phyloP scores from a whole-genome alignment of 176 grass and related monocot species.

The Eragrostis nindensis region DNA sequence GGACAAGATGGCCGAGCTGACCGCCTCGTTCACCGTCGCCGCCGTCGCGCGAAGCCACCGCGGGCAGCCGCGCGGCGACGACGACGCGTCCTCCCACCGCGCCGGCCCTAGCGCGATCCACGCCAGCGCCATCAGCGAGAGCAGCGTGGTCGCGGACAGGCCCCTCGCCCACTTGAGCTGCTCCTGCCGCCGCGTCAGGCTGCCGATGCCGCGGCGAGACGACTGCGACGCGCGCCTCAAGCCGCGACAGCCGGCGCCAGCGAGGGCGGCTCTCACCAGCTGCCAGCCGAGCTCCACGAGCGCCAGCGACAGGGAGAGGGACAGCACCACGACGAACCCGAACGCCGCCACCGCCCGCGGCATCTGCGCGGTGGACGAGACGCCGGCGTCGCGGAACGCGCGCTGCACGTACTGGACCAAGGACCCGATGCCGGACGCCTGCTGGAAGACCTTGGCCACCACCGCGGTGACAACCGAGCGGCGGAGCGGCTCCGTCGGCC shows the following conservation, averaged over 20 bases:
- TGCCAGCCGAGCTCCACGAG: conserved; percentile 44
- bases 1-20: conserved; percentile 14
- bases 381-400: conserved; percentile 29
- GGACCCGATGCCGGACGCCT: conserved; percentile 37
- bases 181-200: conserved; percentile 29
- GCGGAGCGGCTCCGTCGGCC: conserved; percentile 49
- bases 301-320: conserved; percentile 21
- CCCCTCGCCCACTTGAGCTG: conserved; percentile 45
- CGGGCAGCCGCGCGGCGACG: conserved; percentile 14
- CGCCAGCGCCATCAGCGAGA: conserved; percentile 43
- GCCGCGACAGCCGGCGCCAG: background rate
- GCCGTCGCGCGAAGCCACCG: conserved; percentile 7
- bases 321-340: conserved; percentile 24
- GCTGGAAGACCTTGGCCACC: conserved; percentile 56
- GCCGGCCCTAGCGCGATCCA: conserved; percentile 51
- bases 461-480: conserved; percentile 35
- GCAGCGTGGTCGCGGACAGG: conserved; percentile 44
- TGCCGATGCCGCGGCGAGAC: background rate
- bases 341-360: conserved; percentile 36
- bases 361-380: background rate
- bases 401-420: conserved; percentile 31
- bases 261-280: conserved; percentile 22
- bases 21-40: background rate
- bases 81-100: conserved; percentile 29
- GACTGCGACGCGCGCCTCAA: background rate